These are phyloP conservation scores for Cladophialophora yegresii DNA, from an alignment of 2,329 filamentous ascomycete genomes.

Conservation along the genomic window DNA sequence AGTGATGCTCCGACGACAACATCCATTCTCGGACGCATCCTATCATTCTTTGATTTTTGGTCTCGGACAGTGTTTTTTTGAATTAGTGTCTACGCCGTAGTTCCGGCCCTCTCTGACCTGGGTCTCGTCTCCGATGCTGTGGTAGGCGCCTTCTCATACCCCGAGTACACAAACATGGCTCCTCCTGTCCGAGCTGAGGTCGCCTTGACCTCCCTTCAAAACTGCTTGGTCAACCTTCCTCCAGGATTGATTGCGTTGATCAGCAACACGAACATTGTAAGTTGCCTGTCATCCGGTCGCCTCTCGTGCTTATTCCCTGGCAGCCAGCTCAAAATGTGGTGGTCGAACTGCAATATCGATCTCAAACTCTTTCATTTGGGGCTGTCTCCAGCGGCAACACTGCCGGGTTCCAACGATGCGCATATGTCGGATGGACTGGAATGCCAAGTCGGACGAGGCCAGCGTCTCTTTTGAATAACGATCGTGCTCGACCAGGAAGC, in stretches of 20 bases:
- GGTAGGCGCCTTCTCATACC: not conserved
- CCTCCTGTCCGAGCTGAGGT: constrained; percentile 74
- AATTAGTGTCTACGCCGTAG: not conserved
- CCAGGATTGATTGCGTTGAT: constrained; percentile 79
- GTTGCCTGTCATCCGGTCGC: constrained; percentile 40
- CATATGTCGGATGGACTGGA: constrained; percentile 94
- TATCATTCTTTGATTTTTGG: too few relatives aligned
- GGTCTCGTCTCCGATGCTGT: not conserved
- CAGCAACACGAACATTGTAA: constrained; percentile 84
- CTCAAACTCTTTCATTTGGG: constrained; percentile 54
- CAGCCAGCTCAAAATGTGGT: constrained; percentile 85
- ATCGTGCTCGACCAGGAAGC: constrained; percentile 64
- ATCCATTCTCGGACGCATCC: too few relatives aligned
- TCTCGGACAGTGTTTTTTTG: not conserved
- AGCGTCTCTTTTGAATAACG: constrained; percentile 65
- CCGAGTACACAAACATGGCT: constrained; percentile 22
- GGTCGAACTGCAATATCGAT: constrained; percentile 81
- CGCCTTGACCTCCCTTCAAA: constrained; percentile 83
- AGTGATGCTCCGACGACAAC: not conserved
- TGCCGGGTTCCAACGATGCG: constrained; percentile 62
- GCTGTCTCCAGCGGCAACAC: constrained; percentile 51
- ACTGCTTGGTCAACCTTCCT: constrained; percentile 91
- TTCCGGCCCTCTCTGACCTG: not conserved
- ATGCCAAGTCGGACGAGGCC: constrained; percentile 90
- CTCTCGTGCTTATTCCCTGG: constrained; percentile 11